These are phyloP conservation scores for Hibiscus mutabilis DNA, from an alignment of 345 rosid genomes.

Conservation along the genomic window DNA sequence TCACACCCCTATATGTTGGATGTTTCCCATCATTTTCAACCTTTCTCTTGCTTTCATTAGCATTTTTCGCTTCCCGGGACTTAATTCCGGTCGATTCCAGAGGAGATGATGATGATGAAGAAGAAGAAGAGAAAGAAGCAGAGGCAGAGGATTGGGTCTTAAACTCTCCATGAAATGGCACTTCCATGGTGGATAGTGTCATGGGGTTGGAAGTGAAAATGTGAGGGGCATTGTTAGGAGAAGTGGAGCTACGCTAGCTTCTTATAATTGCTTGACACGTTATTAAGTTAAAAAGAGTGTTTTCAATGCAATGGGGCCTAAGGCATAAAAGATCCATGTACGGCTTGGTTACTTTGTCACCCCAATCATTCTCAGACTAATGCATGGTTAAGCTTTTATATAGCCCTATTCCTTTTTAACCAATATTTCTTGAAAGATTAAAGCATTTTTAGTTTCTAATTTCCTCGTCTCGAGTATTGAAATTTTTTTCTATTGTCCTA, in stretches of 20 bases:
- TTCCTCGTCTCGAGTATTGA: too few species aligned
- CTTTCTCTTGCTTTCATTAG: constrained; percentile 7
- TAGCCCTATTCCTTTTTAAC: neutral
- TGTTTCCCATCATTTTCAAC: constrained; percentile 18
- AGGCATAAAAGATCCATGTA: neutral
- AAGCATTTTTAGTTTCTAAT: too few species aligned
- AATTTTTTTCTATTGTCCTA: too few species aligned
- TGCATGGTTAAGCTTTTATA: neutral
- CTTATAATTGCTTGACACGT: neutral
- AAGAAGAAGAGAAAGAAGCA: neutral
- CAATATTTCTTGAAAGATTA: too few species aligned
- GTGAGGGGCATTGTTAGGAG: neutral
- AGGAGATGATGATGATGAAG: neutral
- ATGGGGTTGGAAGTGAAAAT: neutral
- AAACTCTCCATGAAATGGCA: neutral
- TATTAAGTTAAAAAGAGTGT: neutral
- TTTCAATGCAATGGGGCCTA: constrained; percentile 6
- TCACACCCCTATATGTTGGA: constrained; percentile 63
- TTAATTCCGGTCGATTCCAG: neutral
- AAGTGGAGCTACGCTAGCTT: neutral
- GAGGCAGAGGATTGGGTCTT: neutral
- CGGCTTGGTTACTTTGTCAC: neutral
- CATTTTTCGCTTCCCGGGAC: neutral
- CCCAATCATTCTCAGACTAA: neutral
- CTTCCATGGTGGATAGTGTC: constrained; percentile 5